Base-by-base conservation (phyloP, 2,329 filamentous ascomycete species). In the Colletotrichum liriopes region DNA sequence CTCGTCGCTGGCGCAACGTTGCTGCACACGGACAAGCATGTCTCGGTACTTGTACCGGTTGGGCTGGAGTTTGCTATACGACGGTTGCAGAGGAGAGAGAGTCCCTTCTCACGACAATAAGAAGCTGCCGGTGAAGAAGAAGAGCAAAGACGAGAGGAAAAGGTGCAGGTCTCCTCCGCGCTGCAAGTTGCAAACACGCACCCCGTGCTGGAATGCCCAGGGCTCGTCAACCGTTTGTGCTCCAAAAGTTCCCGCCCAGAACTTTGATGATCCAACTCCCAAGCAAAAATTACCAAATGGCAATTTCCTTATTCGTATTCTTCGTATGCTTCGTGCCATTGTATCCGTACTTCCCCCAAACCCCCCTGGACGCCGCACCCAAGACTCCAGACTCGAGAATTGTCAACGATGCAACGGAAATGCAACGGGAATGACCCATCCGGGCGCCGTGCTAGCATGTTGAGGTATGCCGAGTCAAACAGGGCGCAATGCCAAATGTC, bases 391-490 rank as follows among this genome's bases (percentile, higher is more conserved):
- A 37, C 49, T 52, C 1, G 37, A 16, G 8, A 26, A 47, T 49
- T 43, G 43, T 16, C 41, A 26, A 47, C 32, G 32, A n/a, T 29
- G 26, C 37, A 59, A 41, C 20, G 58, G n/a, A 52, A 43, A 51
- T 18, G 32, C 35, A 29, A 26, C 35, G 37, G 18, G 9, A 39
- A 52, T 20, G 37, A 54, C 32, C 16, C 14, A 8, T 9, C 5
- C 14, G n/a, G 23, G 37, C n/a, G 49, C 12, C 14, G 12, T 9
- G 14, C 39, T 12, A 16, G 39, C 26, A 41, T 23, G 49, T 29
- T 67, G 63, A 62, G 51, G 63, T 51, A 61, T 56, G 68, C 68
- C 68, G 51, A 67, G 64, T 51, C 39, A 43, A 41, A 62, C 45
- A 56, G 49, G 56, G 56, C 49, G 63, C 35, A 37, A 65, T 58